Evolutionary conservation across 2,329 filamentous ascomycete genomes (phyloP), one percentile per base, ranked within the genome.

Genomic region (Chaetomium sp.): DNA sequence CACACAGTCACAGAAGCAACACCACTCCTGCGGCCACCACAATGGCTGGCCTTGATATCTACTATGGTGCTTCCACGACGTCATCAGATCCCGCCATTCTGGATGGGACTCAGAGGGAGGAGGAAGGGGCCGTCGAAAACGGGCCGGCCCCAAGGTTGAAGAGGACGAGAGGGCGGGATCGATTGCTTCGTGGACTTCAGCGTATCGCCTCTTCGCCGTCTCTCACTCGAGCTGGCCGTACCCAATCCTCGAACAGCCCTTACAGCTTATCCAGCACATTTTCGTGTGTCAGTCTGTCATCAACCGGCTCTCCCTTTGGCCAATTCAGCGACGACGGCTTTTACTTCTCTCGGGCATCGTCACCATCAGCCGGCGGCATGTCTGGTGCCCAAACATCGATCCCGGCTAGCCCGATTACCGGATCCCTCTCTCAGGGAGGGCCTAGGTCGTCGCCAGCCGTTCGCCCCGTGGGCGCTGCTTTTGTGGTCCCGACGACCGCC

Each of bases 201-300:
- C 85, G 89, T 56, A 92, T 95, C 66, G 86, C 88, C 9, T 95
- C 90, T 0, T 89, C 86, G 6, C 85, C 88, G 1, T 88, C 87
- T 12, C 73, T 95, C 50, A 76, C 80, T 42, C 80, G 81, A 56
- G 70, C 84, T 53, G 79, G 83, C 54, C 81, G 87, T 57, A 75
- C 82, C 33, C 79, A 84, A 54, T 86, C 89, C 6, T 79, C 82
- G 56, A 85, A 81, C 65, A 87, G 86, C 65, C 82, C 86, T 8
- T 85, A 90, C 77, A 74, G 83, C 61, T 70, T 68, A 41, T 70
- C 74, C n/a, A 73, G 72, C 46, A 77, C 73, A 46, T 66, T 82
- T 10, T 84, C 80, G 1, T 82, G 79, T 62, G 76, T 76, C 54
- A 82, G 78, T 67, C 71, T 84, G 14, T 71, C 76, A 4, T 72